Evolutionary conservation across 1,284 basidiomycete species (phyloP), one percentile per base, ranked within the genome.

Genomic region (Malassezia globosa): DNA sequence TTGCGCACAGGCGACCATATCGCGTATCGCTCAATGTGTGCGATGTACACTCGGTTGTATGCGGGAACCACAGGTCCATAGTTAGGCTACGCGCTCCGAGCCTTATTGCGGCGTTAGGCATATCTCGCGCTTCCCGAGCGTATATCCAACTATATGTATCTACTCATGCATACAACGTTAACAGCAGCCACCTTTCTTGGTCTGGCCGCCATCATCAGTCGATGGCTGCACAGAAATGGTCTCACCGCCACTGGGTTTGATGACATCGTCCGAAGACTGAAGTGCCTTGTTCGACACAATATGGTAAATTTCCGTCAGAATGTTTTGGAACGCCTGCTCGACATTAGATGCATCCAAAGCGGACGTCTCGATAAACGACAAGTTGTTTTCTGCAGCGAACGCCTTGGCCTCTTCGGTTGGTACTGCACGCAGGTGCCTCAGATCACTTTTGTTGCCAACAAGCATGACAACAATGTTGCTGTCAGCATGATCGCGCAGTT

Each of bases 301-400:
- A 38, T 66, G 68, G 63, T 71, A 71, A 48, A 71, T 71, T 38
- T 71, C 68, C 46, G 87, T 85, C 54, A 97, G 79, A 71, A 95
- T 96, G 64, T 83, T 90, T 75, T 96, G 89, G 82, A 97, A 97
- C 45, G 92, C 70, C 58, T 67, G 64, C 50, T 96, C 92, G 73
- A 97, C 94, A 76, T 96, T 96, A 46, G 87, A 89, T 61, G 90
- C 88, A 80, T 97, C 92, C 79, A 97, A 82, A 73, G 94, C 92
- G 64, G 94, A 97, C 55, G 92, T 97, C 78, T 97, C 92, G 65
- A 97, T 95, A 79, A 72, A 72, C 27, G 85, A 88, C 58, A 95
- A 75, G 37, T 82, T 82, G 72, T 95, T 92, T 73, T 83, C 81
- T 51, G 80, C 80, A 35, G 68, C 68, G 59, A 71, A 71, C 13